Conservation (phyloP, 1,139 yeast species). For the Meyerozyma athensensis region DNA sequence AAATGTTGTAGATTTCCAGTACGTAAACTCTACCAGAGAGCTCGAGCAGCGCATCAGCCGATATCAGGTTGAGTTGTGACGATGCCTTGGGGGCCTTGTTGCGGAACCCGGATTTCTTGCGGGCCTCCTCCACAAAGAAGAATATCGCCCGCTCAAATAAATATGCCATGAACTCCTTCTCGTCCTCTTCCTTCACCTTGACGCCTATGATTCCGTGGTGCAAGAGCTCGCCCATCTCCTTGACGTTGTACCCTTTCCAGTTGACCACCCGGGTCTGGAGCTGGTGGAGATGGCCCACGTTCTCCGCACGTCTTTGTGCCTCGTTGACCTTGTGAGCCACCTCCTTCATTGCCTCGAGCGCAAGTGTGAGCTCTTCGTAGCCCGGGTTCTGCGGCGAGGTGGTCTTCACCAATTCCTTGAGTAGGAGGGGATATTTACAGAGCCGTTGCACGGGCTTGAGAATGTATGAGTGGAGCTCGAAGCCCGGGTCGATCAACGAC, state of each 20-base stretch:
- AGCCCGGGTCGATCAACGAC: conserved; percentile 71
- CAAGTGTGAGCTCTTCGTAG: conserved; percentile 64
- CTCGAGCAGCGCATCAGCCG: conserved; percentile 32
- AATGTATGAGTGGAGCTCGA: conserved; percentile 84
- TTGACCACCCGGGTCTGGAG: conserved; percentile 71
- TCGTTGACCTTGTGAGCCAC: conserved; percentile 89
- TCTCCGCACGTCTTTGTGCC: conserved; percentile 90
- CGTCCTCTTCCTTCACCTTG: conserved; percentile 61
- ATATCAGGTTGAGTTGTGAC: neutral
- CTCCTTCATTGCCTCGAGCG: conserved; percentile 56
- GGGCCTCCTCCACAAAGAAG: conserved; percentile 55
- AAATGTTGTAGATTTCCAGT: conserved; percentile 57
- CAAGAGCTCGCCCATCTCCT: conserved; percentile 79
- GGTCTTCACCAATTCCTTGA: conserved; percentile 68
- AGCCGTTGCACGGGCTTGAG: conserved; percentile 93
- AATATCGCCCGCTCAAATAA: conserved; percentile 83
- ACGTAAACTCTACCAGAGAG: conserved; percentile 68
- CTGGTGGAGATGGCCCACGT: conserved; percentile 64
- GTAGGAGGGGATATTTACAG: conserved; percentile 84
- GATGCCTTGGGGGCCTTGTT: conserved; percentile 9
- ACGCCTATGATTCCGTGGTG: conserved; percentile 78
- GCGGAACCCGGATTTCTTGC: conserved; percentile 15
- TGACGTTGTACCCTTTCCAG: conserved; percentile 90
- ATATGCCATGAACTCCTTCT: conserved; percentile 85
- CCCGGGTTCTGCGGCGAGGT: conserved; percentile 50